Conservation (phyloP, 768 basidiomycete species). For the Mycena polygramma region DNA sequence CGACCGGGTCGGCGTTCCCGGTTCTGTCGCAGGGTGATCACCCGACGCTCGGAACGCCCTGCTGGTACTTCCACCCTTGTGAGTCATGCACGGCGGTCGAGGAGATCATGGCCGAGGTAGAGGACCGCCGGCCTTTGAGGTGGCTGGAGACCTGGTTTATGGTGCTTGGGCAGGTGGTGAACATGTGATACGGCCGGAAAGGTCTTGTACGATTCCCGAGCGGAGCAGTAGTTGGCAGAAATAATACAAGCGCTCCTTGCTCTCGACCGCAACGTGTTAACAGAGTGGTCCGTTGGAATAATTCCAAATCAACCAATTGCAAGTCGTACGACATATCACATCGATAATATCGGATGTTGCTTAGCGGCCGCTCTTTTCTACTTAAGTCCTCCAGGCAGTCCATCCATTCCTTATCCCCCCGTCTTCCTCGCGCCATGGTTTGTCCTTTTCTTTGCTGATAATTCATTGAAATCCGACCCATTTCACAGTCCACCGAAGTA, state of each 20-base stretch:
- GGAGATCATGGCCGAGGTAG: conserved; percentile 73
- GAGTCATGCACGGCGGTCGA: conserved; percentile 74
- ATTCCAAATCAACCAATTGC: neutral
- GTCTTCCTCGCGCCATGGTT: conserved; percentile 57
- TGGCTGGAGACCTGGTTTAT: conserved; percentile 87
- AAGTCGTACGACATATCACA: conserved; percentile 30
- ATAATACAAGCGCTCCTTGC: neutral
- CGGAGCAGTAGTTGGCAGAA: neutral
- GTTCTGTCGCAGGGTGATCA: conserved; percentile 91
- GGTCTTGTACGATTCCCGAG: no score
- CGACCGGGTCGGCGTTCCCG: conserved; percentile 71
- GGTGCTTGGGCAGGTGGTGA: conserved; percentile 75
- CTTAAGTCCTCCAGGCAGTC: conserved; percentile 23
- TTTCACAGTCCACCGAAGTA: conserved; percentile 74
- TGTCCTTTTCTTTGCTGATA: neutral
- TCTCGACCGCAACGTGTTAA: neutral
- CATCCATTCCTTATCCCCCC: conserved; percentile 22
- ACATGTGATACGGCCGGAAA: conserved; percentile 51
- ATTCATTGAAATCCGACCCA: neutral
- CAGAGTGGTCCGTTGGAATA: neutral
- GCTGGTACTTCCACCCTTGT: conserved; percentile 93
- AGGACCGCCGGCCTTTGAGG: conserved; percentile 48
- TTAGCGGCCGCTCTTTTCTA: conserved; percentile 25
- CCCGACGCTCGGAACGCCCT: conserved; percentile 77
- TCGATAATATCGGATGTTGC: conserved; percentile 31